Base-by-base conservation (phyloP, 192 early-diverging fungal genomes). In the Coemansia reversa region DNA sequence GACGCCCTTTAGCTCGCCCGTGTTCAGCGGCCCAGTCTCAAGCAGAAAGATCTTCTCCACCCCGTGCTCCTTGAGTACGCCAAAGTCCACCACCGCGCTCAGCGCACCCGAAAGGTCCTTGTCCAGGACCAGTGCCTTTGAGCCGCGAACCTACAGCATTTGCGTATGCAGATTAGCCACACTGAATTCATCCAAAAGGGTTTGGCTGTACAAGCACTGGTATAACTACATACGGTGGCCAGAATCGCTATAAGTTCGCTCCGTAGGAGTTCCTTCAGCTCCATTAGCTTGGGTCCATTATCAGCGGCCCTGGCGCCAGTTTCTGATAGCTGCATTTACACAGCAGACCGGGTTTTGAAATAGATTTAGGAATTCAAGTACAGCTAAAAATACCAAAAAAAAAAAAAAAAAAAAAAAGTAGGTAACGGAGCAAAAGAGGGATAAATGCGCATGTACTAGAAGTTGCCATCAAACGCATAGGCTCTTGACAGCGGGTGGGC, bases 41-140 rank as follows among this genome's bases (percentile, higher is more conserved):
- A 98, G 82, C 64, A 95, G 87, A 72, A 91, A 95, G 55, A 98
- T 90, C 81, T 93, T 96, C 58, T 96, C 93, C 12, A 96, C 93
- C 20, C 95, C 95, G 83, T 98, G 95, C 63, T 98, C 95, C 88
- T 93, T 93, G 16, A 98, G 74, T 23, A 95, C 75, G 20, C 83
- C 84, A 79, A 96, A 94, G 64, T 96, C 95, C 20, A 92, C 91
- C 22, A 97, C 83, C 24, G 89, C 74, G 81, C 91, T 91, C 58
- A 97, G 80, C 54, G 94, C 89, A 30, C 90, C 91, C 51, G 87
- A 91, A 30, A 95, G 75, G 51, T 88, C 82, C 30, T 86, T 85
- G 75, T 98, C 94, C n/a, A 98, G 81, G 16, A 98, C 91, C 19
- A 98, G 73, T 19, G 88, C 90, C 72, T 96, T 98, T 61, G 88